Percentiles rank a stretch among this genome's conserved stretches.
Conservation (phyloP, 805 yeast genomes). For the Yarrowia yakushimensis region DNA sequence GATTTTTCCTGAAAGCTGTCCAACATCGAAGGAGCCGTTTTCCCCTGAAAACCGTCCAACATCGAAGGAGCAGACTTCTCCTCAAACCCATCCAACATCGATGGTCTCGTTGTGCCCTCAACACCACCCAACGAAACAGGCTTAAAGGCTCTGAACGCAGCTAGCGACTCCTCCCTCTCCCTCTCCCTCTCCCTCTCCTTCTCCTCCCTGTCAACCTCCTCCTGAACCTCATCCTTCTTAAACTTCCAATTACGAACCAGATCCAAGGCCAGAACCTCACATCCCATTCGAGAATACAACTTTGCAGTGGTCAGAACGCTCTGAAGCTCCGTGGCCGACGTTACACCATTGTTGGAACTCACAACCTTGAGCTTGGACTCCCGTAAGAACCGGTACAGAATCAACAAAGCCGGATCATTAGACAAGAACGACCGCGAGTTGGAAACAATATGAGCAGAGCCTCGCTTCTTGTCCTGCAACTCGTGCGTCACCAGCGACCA, state of each 20-base stretch:
- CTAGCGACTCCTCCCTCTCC: conserved; percentile 6
- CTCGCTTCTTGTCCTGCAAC: conserved; percentile 2
- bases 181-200: not conserved
- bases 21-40: not conserved
- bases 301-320: conserved; percentile 60
- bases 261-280: conserved; percentile 69
- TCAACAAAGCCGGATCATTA: conserved; percentile 79
- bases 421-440: conserved; percentile 44
- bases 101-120: too few species aligned
- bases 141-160: not conserved
- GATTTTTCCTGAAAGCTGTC: not conserved
- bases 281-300: conserved; percentile 84
- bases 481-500: conserved; percentile 52
- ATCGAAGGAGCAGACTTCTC: not conserved
- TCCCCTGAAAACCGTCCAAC: not conserved
- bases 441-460: not conserved
- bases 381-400: conserved; percentile 62
- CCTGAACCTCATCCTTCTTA: conserved; percentile 23
- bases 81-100: not conserved
- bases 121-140: too few species aligned
- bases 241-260: conserved; percentile 70
- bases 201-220: not conserved
- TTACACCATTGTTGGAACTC: conserved; percentile 49
- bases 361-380: conserved; percentile 34
- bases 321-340: conserved; percentile 51